Conservation (phyloP, 176 grass and related monocot species). For the Zoysia pacifica region DNA sequence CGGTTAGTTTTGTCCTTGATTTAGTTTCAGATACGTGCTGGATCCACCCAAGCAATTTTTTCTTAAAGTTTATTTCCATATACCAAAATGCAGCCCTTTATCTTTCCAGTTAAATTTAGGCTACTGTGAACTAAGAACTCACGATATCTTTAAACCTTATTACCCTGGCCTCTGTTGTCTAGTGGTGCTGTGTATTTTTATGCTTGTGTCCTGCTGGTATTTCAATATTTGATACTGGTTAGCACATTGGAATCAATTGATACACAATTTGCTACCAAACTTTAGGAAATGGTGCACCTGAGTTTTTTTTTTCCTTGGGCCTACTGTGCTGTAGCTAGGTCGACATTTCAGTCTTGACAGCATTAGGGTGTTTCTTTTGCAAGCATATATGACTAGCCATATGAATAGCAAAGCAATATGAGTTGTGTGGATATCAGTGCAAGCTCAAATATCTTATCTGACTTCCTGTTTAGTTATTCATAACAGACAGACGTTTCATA, state of each 20-base stretch:
- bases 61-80: slow-evolving; percentile 12
- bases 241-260: neutral
- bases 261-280: neutral
- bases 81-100: neutral
- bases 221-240: neutral
- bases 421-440: neutral
- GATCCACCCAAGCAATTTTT: neutral
- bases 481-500: slow-evolving; percentile 4
- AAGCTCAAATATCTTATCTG: neutral
- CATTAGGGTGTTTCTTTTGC: too few species aligned
- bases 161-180: neutral
- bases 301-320: neutral
- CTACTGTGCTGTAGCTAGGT: neutral
- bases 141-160: neutral
- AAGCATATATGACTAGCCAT: too few species aligned
- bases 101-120: neutral
- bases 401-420: too few species aligned
- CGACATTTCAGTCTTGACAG: too few species aligned
- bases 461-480: neutral
- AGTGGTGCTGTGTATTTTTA: neutral
- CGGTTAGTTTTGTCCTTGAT: neutral
- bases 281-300: neutral
- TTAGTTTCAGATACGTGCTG: slow-evolving; percentile 4
- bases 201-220: neutral
- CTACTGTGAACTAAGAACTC: neutral